Conservation (phyloP, 2,329 filamentous ascomycete genomes). For the Xylariaceae sp. region DNA sequence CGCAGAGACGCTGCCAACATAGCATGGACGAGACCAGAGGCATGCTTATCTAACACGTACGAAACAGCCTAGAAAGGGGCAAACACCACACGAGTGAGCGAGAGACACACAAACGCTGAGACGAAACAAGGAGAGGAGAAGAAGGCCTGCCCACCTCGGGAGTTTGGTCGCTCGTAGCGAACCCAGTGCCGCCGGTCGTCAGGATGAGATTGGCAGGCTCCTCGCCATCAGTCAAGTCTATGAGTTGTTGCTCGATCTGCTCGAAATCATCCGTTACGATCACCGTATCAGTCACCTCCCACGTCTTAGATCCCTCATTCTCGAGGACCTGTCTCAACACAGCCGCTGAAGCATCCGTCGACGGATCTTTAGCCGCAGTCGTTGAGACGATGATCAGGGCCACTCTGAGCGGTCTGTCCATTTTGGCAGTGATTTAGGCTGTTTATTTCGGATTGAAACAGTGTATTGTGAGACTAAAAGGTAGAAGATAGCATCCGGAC, state of each 20-base stretch:
- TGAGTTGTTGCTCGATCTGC: slow-evolving; percentile 70
- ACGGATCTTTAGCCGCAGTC: slow-evolving; percentile 74
- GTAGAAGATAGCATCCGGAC: background rate
- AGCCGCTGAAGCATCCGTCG: slow-evolving; percentile 67
- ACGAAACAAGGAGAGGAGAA: background rate
- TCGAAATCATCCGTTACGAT: slow-evolving; percentile 75
- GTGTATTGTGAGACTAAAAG: background rate
- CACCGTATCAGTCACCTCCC: slow-evolving; percentile 61
- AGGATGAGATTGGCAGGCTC: slow-evolving; percentile 68
- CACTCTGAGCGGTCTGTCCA: slow-evolving; percentile 50
- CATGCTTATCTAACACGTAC: slow-evolving; percentile 75
- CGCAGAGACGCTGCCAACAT: slow-evolving; percentile 82
- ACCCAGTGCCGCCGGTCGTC: slow-evolving; percentile 90
- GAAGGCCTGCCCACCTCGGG: slow-evolving; percentile 62
- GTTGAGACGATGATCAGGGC: slow-evolving; percentile 87
- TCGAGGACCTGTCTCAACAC: slow-evolving; percentile 65
- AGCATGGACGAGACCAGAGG: slow-evolving; percentile 85
- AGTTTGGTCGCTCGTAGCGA: slow-evolving; percentile 77
- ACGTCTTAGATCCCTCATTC: slow-evolving; percentile 61
- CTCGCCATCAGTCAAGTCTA: slow-evolving; percentile 64
- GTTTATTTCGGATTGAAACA: background rate
- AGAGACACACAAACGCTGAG: background rate
- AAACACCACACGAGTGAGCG: background rate
- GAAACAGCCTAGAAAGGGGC: slow-evolving; percentile 58
- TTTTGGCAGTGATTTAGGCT: background rate